Conservation (phyloP, 2,329 filamentous ascomycete species). For the Penicillium sp. region DNA sequence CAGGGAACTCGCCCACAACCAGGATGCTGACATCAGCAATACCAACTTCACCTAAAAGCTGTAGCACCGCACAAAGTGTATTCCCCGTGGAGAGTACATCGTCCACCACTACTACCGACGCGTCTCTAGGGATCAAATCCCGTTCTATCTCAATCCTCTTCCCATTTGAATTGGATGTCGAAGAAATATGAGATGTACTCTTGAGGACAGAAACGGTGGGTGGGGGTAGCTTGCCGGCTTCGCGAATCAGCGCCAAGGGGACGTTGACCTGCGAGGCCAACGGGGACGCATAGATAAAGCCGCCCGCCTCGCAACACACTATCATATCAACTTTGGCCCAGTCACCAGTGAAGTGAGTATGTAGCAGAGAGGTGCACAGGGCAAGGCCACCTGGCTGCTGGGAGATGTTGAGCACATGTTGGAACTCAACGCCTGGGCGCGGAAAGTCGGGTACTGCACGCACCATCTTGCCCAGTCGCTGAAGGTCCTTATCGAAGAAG, state of each 20-base stretch:
- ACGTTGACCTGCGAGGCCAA: conserved; percentile 45
- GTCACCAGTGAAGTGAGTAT: conserved; percentile 45
- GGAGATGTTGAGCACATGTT: conserved; percentile 57
- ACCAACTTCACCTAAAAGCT: conserved; percentile 48
- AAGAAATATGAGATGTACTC: conserved; percentile 53
- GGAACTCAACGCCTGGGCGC: conserved; percentile 52
- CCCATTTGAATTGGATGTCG: conserved; percentile 32
- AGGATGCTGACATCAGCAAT: conserved; percentile 50
- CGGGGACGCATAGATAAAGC: conserved; percentile 55
- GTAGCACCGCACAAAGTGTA: conserved; percentile 55
- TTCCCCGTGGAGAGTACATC: conserved; percentile 58
- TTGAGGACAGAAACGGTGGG: conserved; percentile 53
- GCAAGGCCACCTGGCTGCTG: conserved; percentile 52
- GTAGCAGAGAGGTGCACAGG: conserved; percentile 53
- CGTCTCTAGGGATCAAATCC: conserved; percentile 41
- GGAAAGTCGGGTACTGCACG: conserved; percentile 52
- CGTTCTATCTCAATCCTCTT: conserved; percentile 52
- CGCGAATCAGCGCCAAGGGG: conserved; percentile 53
- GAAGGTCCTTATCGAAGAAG: conserved; percentile 48
- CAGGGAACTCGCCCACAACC: conserved; percentile 58
- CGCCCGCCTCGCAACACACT: conserved; percentile 57
- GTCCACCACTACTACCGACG: conserved; percentile 56
- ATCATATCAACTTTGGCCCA: conserved; percentile 51
- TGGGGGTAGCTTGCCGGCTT: conserved; percentile 59
- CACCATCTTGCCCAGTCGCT: conserved; percentile 53